phyloP scores from a whole-genome alignment of 257 asterid species.

The Datura wrightii region DNA sequence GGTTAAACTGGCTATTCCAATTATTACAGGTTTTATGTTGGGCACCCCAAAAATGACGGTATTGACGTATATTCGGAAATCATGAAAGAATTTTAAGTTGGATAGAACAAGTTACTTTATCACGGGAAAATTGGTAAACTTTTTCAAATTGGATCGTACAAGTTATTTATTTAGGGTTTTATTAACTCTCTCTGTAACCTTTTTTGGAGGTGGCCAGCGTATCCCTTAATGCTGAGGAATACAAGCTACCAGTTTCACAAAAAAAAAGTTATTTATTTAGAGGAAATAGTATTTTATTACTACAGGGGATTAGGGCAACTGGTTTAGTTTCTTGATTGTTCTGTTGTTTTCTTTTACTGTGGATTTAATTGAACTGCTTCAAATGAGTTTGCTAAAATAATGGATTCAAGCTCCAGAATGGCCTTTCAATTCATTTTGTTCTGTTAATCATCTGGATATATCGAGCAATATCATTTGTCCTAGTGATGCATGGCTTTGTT shows the following conservation, averaged over 20 bases:
- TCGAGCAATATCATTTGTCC: background rate
- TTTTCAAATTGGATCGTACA: background rate
- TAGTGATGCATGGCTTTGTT: background rate
- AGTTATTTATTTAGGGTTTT: background rate
- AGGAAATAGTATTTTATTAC: background rate
- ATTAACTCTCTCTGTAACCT: too few relatives aligned
- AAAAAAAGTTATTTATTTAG: background rate
- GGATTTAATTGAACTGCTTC: conserved; percentile 8
- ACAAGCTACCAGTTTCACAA: too few relatives aligned
- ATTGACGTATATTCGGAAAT: background rate
- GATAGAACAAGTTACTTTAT: conserved; percentile 1
- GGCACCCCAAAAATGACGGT: background rate
- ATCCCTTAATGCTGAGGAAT: too few relatives aligned
- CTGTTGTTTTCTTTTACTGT: background rate
- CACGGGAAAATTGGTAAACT: background rate
- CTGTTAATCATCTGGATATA: background rate
- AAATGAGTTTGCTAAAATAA: background rate
- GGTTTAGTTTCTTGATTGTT: conserved; percentile 3
- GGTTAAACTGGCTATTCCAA: background rate
- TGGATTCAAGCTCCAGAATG: conserved; percentile 2
- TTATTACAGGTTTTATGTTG: background rate
- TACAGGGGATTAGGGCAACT: background rate
- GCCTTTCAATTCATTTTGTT: background rate
- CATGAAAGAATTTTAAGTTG: background rate
- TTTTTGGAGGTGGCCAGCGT: too few relatives aligned